Base-by-base conservation (phyloP, 1,284 basidiomycete species). In the Microbotryomycetes sp. region DNA sequence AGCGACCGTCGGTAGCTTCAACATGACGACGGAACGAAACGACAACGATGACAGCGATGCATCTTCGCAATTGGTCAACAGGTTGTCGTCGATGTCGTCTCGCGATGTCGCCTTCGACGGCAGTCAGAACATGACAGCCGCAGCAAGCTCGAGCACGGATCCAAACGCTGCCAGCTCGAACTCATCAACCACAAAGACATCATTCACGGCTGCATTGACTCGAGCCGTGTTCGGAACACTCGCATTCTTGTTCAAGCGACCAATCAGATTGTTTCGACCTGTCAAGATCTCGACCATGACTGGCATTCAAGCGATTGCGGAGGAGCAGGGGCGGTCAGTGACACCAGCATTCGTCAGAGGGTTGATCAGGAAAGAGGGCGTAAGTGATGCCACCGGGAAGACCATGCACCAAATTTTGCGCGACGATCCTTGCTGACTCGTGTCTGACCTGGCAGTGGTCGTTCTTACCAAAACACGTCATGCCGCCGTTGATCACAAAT, bases 191-290 rank as follows among this genome's bases (percentile, higher is more conserved):
- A 42, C 26, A 2, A 46, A 29, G 36, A 31, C 49, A 31, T 66
- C 65, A 3, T 52, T 53, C 3, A 49, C 49, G 5, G 67, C 67
- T 0, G 67, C 64, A 0, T 0, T 66, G 14, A 59, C 60, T 23
- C 30, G 76, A 1, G 70, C 76, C 0, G 49, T 76, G 2, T 63
- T 75, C 6, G 74, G 74, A 26, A 72, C 74, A 23, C 66, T 77
- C 2, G 75, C 75, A 1, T 75, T 77, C 66, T 66, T 77, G 53
- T 77, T 77, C 69, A 73, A 76, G 49, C 65, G 74, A 12, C 76
- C 76, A 1, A 70, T 77, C 15, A 65, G 76, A 1, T 69, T 77
- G 15, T 77, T 77, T 50, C 63, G 76, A 2, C 76, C 76, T 0
- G 74, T 76, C 64, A 77, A 76, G 57, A 67, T 70, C 19, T 69